Base-by-base conservation (phyloP, 2,329 filamentous ascomycete species). In the Fusarium fujikuroi region DNA sequence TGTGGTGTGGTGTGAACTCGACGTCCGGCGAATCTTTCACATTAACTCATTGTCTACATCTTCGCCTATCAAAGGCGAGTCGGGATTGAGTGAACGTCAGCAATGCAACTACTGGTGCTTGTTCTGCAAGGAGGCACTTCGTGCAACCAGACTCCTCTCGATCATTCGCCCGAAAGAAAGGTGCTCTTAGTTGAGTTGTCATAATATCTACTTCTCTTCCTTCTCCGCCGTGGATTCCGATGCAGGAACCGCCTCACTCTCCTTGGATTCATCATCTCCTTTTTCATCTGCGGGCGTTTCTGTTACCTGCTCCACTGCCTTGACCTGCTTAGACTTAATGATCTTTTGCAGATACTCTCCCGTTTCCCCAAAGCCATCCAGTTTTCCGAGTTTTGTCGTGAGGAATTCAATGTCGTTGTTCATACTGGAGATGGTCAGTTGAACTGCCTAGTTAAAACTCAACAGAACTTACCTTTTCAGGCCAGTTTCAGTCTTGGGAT, bases 361-460 rank as follows among this genome's bases (percentile, higher is more conserved):
- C 6, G 93, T 86, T 73, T 95, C 91, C 15, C 88, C 91, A 66
- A 94, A 93, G 3, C 93, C 94, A 59, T 96, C 92, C 43, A 97
- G 88, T 79, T 93, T 95, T 74, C 90, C 87, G 11, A 97, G 87
- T 74, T 91, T 91, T 2, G 87, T 83, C 54, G 90, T 88, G 76
- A 97, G 92, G 74, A 91, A 89, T 63, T 95, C 90, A 21, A 94
- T 88, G 78, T 97, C 95, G 52, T 88, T 88, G 54, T 93, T 84
- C 86, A 98, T 91, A 79, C 94, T 96, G 72, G 25, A 28, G 21
- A 39, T 44, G 34, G 63, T 78, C 68, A 79, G 67, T 53, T 19
- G 37, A 18, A n/a, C 46, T 25, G 10, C 16, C 30, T 21, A 14
- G 23, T 15, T 8, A 18, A 21, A 28, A 21, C 10, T 53, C 21